These are phyloP conservation scores for Ensete ventricosum DNA, from an alignment of 176 grass and related monocot genomes.

Conservation along the genomic window DNA sequence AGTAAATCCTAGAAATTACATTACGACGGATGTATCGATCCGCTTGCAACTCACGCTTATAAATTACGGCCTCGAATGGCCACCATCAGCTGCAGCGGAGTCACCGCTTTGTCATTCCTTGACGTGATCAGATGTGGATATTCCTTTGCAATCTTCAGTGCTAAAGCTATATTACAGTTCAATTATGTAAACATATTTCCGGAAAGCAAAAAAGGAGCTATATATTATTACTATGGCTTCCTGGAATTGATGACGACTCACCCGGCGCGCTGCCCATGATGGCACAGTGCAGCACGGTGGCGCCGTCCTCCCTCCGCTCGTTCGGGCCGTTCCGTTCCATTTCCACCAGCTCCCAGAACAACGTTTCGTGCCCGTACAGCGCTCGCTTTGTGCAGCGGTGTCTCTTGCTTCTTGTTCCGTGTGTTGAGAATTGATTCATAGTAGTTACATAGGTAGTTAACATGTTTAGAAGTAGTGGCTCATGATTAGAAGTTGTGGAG, in stretches of 20 bases:
- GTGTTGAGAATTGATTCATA: no score
- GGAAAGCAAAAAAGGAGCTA: no score
- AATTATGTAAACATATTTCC: no score
- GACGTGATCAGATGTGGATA: background rate
- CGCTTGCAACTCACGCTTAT: no score
- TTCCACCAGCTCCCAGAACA: background rate
- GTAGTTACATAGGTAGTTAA: no score
- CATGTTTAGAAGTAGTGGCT: no score
- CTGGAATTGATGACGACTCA: background rate
- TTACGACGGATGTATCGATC: background rate
- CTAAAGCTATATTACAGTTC: background rate
- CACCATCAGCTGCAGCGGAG: constrained; percentile 24
- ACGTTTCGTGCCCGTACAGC: background rate
- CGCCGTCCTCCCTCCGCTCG: constrained; percentile 12
- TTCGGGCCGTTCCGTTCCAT: background rate
- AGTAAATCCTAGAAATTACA: no score
- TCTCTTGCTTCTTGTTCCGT: background rate
- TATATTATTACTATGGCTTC: no score
- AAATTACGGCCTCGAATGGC: background rate
- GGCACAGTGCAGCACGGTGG: constrained; percentile 27
- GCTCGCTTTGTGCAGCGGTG: background rate
- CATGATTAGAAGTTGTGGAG: no score
- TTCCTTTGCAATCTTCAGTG: background rate
- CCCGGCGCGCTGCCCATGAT: constrained; percentile 26
- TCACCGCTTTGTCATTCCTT: background rate